Base-by-base conservation (phyloP, 768 basidiomycete genomes). In the Gelatoporia subvermispora region DNA sequence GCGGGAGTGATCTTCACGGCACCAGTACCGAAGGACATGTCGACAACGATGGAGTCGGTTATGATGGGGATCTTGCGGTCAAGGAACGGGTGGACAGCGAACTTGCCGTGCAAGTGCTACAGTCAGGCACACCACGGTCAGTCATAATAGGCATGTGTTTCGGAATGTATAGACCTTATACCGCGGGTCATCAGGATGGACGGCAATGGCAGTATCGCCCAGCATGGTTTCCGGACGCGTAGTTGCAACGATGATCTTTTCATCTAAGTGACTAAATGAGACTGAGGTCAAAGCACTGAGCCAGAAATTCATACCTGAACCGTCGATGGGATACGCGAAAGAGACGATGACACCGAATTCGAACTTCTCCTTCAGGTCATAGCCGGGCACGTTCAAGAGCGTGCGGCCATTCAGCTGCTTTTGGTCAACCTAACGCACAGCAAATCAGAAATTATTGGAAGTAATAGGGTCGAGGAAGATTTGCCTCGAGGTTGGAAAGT, bases 1-100 rank as follows among this genome's bases (percentile, higher is more conserved):
- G 95, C 96, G 15, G 96, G 96, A 0, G 96, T 98, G 60, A 98
- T 97, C 73, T 99, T 98, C 44, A 98, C 95, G 1, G 95, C 96
- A 64, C 96, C 96, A 24, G 96, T 99, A 34, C 96, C 96, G 58
- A 98, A 98, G 9, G 78, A 76, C 84, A 92, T 96, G 63, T 98
- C 95, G 50, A 96, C 85, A 22, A 73, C 74, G 65, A 93, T 86
- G 18, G 77, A 71, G 61, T 98, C 95, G 23, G 82, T 75, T 49
- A 98, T 72, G 64, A 99, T 95, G 13, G 92, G 95, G 40, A 99
- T 72, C 15, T 82, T 80, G 40, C 96, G 83, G 50, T 82, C 68
- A 41, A 95, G 68, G 73, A 99, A 97, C 1, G 96, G 96, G 65
- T 98, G 93, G 0, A 72, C 67, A 34, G 78, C 92, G 60, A 84